These are phyloP conservation scores for Sclerotiophoma versabilis DNA, from an alignment of 2,329 filamentous ascomycete species.

Conservation along the genomic window DNA sequence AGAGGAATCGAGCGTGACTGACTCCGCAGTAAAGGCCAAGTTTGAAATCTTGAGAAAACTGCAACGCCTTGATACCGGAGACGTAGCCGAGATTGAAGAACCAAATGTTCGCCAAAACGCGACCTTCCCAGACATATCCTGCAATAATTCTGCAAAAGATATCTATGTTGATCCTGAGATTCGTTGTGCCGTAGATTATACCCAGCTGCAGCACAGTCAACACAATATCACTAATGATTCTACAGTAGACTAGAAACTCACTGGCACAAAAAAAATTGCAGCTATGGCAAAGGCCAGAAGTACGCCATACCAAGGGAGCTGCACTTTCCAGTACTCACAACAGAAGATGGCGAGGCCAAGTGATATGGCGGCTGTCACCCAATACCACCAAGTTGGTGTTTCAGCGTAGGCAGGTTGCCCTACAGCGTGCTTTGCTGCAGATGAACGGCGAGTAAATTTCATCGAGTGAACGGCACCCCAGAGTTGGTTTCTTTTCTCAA, in stretches of 20 bases:
- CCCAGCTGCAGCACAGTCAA: background rate
- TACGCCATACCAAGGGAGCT: background rate
- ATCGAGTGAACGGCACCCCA: background rate
- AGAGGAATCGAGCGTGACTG: no score
- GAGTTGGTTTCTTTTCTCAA: background rate
- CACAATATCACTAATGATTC: background rate
- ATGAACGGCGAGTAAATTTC: background rate
- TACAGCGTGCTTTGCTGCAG: background rate
- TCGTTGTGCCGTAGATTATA: background rate
- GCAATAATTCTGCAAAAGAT: background rate
- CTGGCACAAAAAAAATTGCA: background rate
- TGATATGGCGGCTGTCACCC: background rate
- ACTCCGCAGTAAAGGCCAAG: background rate
- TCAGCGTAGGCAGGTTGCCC: background rate
- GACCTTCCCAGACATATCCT: background rate
- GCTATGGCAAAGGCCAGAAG: background rate
- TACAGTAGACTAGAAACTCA: no score
- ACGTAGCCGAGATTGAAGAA: slow-evolving; percentile 6
- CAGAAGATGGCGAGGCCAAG: background rate
- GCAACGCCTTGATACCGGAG: background rate
- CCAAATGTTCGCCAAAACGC: slow-evolving; percentile 1
- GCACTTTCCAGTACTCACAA: slow-evolving; percentile 1
- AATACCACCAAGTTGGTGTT: background rate
- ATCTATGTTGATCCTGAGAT: background rate
- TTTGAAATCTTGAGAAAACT: background rate